These are phyloP conservation scores for Diaporthe citrichinensis DNA, from an alignment of 2,329 filamentous ascomycete genomes.

Conservation along the genomic window DNA sequence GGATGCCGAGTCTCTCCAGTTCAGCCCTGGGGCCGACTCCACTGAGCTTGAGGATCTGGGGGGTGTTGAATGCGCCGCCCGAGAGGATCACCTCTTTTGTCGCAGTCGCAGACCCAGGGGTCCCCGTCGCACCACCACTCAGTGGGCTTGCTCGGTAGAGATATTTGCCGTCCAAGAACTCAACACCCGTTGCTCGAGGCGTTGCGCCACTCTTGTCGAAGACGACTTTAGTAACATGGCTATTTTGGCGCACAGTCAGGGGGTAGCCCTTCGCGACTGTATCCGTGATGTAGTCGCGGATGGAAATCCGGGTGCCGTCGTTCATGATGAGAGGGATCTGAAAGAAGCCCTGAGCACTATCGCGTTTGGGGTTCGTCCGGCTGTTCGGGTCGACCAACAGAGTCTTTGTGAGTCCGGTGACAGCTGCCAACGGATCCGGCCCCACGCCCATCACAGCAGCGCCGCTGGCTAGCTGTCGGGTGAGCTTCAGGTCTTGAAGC, in stretches of 20 bases:
- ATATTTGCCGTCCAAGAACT: slow-evolving; percentile 52
- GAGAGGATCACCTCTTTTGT: slow-evolving; percentile 64
- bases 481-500: slow-evolving; percentile 65
- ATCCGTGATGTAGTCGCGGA: slow-evolving; percentile 45
- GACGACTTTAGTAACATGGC: slow-evolving; percentile 50
- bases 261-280: slow-evolving; percentile 52
- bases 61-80: slow-evolving; percentile 67
- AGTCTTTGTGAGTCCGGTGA: slow-evolving; percentile 62
- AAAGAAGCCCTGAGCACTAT: slow-evolving; percentile 63
- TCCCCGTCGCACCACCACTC: slow-evolving; percentile 48
- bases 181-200: slow-evolving; percentile 47
- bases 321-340: slow-evolving; percentile 66
- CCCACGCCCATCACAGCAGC: slow-evolving; percentile 63
- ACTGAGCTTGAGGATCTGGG: slow-evolving; percentile 67
- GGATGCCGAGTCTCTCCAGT: slow-evolving; percentile 55
- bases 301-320: slow-evolving; percentile 21
- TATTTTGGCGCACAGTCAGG: slow-evolving; percentile 53
- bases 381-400: slow-evolving; percentile 63
- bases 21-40: slow-evolving; percentile 60
- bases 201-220: slow-evolving; percentile 43
- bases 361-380: slow-evolving; percentile 52
- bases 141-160: slow-evolving; percentile 58
- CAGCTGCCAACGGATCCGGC: slow-evolving; percentile 51
- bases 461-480: slow-evolving; percentile 65
- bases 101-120: slow-evolving; percentile 50